Evolutionary conservation across 192 early-diverging fungal species (phyloP).

Genomic region (Coemansia sp.): DNA sequence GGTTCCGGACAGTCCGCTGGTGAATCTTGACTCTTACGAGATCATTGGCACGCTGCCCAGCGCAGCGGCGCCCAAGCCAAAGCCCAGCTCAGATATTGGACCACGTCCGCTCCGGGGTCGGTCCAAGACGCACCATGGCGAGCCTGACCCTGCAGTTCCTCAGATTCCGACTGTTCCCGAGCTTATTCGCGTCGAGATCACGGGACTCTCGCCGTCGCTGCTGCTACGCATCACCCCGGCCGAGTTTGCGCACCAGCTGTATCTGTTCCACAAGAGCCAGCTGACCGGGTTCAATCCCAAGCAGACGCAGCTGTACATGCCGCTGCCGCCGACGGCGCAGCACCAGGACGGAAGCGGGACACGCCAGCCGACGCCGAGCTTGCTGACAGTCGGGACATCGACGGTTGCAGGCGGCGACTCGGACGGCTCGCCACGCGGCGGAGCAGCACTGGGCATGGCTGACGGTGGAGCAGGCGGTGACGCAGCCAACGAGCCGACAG

Average conservation of each 20-base stretch:
- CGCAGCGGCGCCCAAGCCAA: neutral
- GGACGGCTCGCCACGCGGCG: slow-evolving; percentile 1
- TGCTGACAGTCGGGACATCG: slow-evolving; percentile 22
- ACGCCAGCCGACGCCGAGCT: slow-evolving; percentile 23
- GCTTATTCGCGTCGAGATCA: slow-evolving; percentile 55
- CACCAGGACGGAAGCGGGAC: neutral
- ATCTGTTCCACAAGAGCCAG: slow-evolving; percentile 61
- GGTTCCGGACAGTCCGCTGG: slow-evolving; percentile 6
- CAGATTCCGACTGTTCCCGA: slow-evolving; percentile 50
- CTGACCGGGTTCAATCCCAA: slow-evolving; percentile 40
- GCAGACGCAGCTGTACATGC: slow-evolving; percentile 35
- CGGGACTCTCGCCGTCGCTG: slow-evolving; percentile 63
- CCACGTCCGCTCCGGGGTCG: slow-evolving; percentile 33
- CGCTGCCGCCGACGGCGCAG: slow-evolving; percentile 11
- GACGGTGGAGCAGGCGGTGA: neutral
- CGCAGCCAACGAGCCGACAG: slow-evolving; percentile 1
- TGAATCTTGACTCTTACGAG: slow-evolving; percentile 34
- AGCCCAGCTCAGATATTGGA: slow-evolving; percentile 9
- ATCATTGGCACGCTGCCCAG: slow-evolving; percentile 20
- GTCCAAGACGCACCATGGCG: slow-evolving; percentile 46
- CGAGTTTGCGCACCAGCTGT: slow-evolving; percentile 69
- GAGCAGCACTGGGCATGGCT: neutral
- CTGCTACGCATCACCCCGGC: slow-evolving; percentile 61
- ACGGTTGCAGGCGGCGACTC: slow-evolving; percentile 4
- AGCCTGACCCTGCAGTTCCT: slow-evolving; percentile 29